Conservation (phyloP, 805 yeast species). For the Candida chilensis region DNA sequence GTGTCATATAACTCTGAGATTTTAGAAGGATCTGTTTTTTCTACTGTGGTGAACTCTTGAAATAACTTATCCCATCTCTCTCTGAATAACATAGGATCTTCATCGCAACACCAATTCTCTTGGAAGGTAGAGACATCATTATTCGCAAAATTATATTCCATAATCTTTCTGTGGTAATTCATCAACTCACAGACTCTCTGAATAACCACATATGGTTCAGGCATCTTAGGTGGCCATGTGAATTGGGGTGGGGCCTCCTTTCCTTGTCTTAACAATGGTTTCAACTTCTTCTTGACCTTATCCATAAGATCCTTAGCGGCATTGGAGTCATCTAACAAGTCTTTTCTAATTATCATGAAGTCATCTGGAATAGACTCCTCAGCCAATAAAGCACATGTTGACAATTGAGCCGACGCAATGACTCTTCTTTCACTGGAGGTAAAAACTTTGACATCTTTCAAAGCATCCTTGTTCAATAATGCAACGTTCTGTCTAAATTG, state of each 20-base stretch:
- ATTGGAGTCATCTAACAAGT: constrained; percentile 88
- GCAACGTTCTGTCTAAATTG: constrained; percentile 89
- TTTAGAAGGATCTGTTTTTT: constrained; percentile 95
- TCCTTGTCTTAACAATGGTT: constrained; percentile 90
- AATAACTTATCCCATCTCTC: constrained; percentile 98
- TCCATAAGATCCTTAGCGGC: constrained; percentile 99
- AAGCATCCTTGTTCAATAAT: constrained; percentile 73
- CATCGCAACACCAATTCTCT: constrained; percentile 91
- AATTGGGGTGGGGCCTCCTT: constrained; percentile 96
- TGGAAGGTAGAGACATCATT: constrained; percentile 65
- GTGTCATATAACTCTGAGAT: constrained; percentile 96
- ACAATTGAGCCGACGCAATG: constrained; percentile 81
- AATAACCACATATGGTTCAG: constrained; percentile 91
- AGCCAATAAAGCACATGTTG: constrained; percentile 69
- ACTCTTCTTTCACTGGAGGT: constrained; percentile 95
- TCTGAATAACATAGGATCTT: constrained; percentile 80
- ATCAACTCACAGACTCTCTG: constrained; percentile 90
- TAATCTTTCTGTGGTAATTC: constrained; percentile 80
- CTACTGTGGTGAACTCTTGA: constrained; percentile 84
- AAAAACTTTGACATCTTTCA: constrained; percentile 77
- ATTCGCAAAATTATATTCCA: constrained; percentile 70
- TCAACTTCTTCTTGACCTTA: constrained; percentile 91
- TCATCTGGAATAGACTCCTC: constrained; percentile 67
- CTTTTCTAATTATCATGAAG: constrained; percentile 76
- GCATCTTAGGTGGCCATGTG: constrained; percentile 98